Evolutionary conservation across 176 grass and related monocot species (phyloP), one percentile per base, ranked within the genome.

Genomic region (Rhynchospora tenuis): DNA sequence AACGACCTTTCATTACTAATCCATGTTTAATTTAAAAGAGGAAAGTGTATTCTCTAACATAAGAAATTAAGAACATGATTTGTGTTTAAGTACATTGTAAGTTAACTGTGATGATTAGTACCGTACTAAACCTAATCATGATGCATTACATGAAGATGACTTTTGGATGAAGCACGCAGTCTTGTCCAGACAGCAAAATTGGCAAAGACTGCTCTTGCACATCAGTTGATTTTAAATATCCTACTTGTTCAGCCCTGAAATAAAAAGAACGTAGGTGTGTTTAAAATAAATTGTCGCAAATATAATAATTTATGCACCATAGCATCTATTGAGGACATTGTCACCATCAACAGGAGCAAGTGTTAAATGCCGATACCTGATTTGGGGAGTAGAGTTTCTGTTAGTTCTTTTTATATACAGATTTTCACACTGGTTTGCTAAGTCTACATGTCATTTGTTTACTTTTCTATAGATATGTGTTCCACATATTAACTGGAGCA

Each of bases 111-210:
- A 76, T 54, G 22, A 13, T 17, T 76, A 13, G 4, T 54, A 28
- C 47, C 27, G 72, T 76, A 16, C 47, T 76, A 76, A 76, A 76
- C 45, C 7, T 75, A 79, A 27, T 50, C 1, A 45, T 2, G 20
- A 27, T 71, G 7, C 4, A 20, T 48, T n/a, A 42, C 46, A 72
- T 15, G 26, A 22, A 28, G 28, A 83, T 15, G 73, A 98, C 96
- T 91, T 98, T 92, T 3, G 93, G 88, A 84, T 98, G 96, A 83
- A 95, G 93, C 85, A 98, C 74, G 73, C 96, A 98, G 73, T 98
- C 96, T 47, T 83, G 87, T 43, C 93, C 93, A 69, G 96, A 85
- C 10, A 98, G 46, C 9, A 98, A 84, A 86, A 93, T 14, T 28
- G 93, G 93, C 28, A 98, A 89, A 54, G 93, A 93, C 50, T 93